These are phyloP conservation scores for Pyrrhoderma noxium DNA, from an alignment of 1,284 basidiomycete species.

Conservation along the genomic window DNA sequence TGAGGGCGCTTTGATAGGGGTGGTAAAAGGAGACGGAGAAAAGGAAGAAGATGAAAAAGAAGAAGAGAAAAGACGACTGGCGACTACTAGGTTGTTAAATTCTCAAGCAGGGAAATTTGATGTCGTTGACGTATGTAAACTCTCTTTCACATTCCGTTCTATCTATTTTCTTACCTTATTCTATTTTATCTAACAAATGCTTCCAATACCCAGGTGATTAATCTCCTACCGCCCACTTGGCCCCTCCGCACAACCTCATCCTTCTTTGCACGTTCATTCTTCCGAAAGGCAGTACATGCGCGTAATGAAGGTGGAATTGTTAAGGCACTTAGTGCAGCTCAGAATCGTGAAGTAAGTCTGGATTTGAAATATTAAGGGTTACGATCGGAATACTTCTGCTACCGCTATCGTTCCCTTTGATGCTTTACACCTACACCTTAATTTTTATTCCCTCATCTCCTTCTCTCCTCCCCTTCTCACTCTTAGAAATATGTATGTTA, in stretches of 20 bases:
- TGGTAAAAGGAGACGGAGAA: too few species aligned
- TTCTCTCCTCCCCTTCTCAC: background rate
- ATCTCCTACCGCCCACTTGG: constrained; percentile 69
- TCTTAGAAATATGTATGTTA: too few species aligned
- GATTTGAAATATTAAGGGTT: constrained; percentile 1
- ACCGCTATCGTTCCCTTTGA: background rate
- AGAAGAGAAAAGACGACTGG: too few species aligned
- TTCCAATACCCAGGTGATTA: constrained; percentile 52
- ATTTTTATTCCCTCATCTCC: background rate
- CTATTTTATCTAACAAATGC: too few species aligned
- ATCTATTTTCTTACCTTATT: background rate
- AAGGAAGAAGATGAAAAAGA: too few species aligned
- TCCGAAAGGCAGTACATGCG: constrained; percentile 62
- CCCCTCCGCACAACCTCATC: constrained; percentile 63
- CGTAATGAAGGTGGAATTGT: constrained; percentile 64
- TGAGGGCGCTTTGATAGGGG: too few species aligned
- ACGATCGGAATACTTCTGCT: constrained; percentile 38
- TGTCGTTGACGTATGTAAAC: constrained; percentile 55
- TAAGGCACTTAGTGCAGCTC: constrained; percentile 61
- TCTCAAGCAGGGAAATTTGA: constrained; percentile 78
- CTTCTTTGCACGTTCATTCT: constrained; percentile 73
- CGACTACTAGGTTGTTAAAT: constrained; percentile 61
- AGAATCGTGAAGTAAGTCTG: constrained; percentile 53
- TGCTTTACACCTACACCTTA: background rate
- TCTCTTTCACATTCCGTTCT: background rate